Evolutionary conservation across 164 flowering plant species (phyloP).

Genomic region (Dillenia suffruticosa): DNA sequence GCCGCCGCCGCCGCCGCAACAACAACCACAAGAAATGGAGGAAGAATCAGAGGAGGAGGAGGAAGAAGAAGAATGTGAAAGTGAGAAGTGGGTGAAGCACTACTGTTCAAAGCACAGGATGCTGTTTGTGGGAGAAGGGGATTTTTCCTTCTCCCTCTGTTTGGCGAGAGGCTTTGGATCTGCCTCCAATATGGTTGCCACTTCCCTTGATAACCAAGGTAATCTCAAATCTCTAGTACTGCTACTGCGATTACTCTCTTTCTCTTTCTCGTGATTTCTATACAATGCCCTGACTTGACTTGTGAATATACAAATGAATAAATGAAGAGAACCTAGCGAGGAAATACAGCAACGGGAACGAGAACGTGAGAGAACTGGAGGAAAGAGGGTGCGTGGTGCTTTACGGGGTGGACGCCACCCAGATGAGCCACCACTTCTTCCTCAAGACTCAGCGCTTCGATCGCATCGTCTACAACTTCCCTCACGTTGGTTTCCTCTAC

Average conservation of each 20-base stretch:
- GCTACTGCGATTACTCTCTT: background rate
- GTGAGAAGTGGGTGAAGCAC: conserved; percentile 32
- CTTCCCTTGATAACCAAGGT: conserved; percentile 46
- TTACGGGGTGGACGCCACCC: conserved; percentile 42
- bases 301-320: too few relatives aligned
- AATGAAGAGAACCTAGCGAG: conserved; percentile 20
- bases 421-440: conserved; percentile 41
- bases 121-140: conserved; percentile 56
- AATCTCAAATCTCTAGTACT: background rate
- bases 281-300: too few relatives aligned
- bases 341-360: conserved; percentile 32
- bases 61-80: conserved; percentile 8
- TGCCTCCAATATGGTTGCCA: conserved; percentile 44
- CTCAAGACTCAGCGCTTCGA: conserved; percentile 41
- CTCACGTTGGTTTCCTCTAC: conserved; percentile 48
- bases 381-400: conserved; percentile 39
- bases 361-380: conserved; percentile 40
- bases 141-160: conserved; percentile 47
- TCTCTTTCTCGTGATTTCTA: background rate
- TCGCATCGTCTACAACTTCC: conserved; percentile 51
- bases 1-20: background rate
- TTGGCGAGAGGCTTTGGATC: conserved; percentile 44
- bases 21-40: background rate
- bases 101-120: conserved; percentile 40
- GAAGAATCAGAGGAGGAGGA: background rate